These are phyloP conservation scores for Dothistroma pini DNA, from an alignment of 2,329 filamentous ascomycete genomes.

Conservation along the genomic window DNA sequence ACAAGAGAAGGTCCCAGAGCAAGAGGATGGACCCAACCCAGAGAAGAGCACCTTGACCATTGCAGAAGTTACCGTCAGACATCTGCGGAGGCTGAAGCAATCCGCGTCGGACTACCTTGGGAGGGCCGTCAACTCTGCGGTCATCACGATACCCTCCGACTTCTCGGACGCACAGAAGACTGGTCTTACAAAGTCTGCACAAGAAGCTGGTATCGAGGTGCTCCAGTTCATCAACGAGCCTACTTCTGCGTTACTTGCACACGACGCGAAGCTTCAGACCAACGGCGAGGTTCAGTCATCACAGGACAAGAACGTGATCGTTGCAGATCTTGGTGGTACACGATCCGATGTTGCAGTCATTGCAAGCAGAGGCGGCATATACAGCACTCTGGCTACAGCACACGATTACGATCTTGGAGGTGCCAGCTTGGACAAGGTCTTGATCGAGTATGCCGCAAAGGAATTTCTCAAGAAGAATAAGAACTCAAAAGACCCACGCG, in stretches of 20 bases:
- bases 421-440: conserved; percentile 77
- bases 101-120: conserved; percentile 91
- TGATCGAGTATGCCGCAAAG: conserved; percentile 97
- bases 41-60: conserved; percentile 66
- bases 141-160: conserved; percentile 91
- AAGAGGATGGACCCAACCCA: conserved; percentile 49
- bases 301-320: conserved; percentile 84
- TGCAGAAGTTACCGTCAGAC: conserved; percentile 77
- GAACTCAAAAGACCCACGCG: conserved; percentile 67
- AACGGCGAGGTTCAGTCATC: conserved; percentile 61
- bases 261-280: conserved; percentile 61
- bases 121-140: conserved; percentile 89
- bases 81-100: conserved; percentile 73
- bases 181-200: conserved; percentile 72
- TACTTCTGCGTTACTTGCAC: conserved; percentile 80
- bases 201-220: conserved; percentile 78
- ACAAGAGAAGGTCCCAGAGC: conserved; percentile 54
- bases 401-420: conserved; percentile 96
- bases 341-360: conserved; percentile 89
- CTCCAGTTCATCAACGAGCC: conserved; percentile 93
- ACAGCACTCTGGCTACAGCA: conserved; percentile 86
- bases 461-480: conserved; percentile 98
- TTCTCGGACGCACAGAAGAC: conserved; percentile 83
- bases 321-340: conserved; percentile 89
- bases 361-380: conserved; percentile 89